Evolutionary conservation across 2,329 filamentous ascomycete genomes (phyloP), one percentile per base, ranked within the genome.

Genomic region (Apiospora aurea): DNA sequence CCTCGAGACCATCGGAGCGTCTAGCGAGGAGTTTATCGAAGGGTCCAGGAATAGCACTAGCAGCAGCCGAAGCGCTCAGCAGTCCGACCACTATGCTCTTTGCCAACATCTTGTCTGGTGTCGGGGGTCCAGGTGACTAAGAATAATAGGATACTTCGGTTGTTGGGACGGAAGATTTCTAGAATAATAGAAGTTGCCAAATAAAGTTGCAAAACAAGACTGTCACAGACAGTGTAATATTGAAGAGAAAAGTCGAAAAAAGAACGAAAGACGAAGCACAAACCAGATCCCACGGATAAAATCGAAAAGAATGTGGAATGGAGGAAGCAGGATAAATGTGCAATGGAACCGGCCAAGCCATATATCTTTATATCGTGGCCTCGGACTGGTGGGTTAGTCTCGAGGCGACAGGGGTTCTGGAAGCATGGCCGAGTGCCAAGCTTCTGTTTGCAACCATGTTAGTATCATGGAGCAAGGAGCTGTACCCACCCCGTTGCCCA

Each of bases 51-150:
- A 87, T 78, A 26, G 85, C 88, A 51, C 89, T 86, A 71, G 82
- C 78, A 64, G 85, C 78, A 71, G 81, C 81, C 69, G 83, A 79
- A 73, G 87, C 78, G 80, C 87, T 84, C 79, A 87, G 74, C 29
- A 89, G 83, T 82, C 86, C 83, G 67, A 87, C 73, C 73, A 88
- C 75, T 67, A 87, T 77, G 73, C 82, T 82, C 79, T 88, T 87
- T 78, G 88, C 78, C 78, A 88, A 84, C 88, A 89, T 90, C 67
- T 77, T 87, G 83, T 74, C 72, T 72, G 67, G 72, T 69, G 53
- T 75, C 67, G 67, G 67, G 47, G 47, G 47, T 64, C 44, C 67
- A 69, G 67, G 67, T 69, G 67, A 46, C n/a, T 73, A n/a, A 41
- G 70, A 41, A 64, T 64, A 64, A 64, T 72, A 67, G 67, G 71